Conservation (phyloP, 2,329 filamentous ascomycete species). For the Grosmannia penicillata region DNA sequence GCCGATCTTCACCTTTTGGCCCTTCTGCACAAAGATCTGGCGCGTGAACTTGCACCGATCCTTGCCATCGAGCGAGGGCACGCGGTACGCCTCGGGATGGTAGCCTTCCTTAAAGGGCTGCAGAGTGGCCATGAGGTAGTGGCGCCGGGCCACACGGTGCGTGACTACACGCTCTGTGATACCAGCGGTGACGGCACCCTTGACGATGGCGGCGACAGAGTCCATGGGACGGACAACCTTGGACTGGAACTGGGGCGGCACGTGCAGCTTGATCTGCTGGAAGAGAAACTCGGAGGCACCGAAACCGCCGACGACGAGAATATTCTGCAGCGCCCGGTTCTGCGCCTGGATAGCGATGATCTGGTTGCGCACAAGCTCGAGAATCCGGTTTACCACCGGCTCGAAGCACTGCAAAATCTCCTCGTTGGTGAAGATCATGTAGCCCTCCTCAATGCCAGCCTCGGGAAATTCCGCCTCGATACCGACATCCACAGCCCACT, state of each 20-base stretch:
- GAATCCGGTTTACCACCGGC: constrained; percentile 90
- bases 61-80: constrained; percentile 90
- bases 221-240: constrained; percentile 99
- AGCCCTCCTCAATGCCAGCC: constrained; percentile 94
- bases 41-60: constrained; percentile 97
- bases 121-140: constrained; percentile 97
- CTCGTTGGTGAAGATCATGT: constrained; percentile 99
- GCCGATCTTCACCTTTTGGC: constrained; percentile 96
- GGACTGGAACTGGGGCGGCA: constrained; percentile 93
- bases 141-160: constrained; percentile 87
- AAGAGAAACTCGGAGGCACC: constrained; percentile 97
- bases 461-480: constrained; percentile 98
- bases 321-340: constrained; percentile 86
- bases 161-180: constrained; percentile 96
- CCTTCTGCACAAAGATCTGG: constrained; percentile 97
- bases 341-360: constrained; percentile 98
- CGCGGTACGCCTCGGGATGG: constrained; percentile 94
- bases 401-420: constrained; percentile 98
- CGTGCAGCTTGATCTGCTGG: constrained; percentile 97
- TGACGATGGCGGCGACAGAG: constrained; percentile 95
- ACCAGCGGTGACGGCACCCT: constrained; percentile 92
- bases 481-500: constrained; percentile 97
- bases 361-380: constrained; percentile 92
- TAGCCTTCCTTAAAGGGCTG: constrained; percentile 99
- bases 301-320: constrained; percentile 93